Conservation (phyloP, 1,139 yeast genomes). For the Candida anutae region DNA sequence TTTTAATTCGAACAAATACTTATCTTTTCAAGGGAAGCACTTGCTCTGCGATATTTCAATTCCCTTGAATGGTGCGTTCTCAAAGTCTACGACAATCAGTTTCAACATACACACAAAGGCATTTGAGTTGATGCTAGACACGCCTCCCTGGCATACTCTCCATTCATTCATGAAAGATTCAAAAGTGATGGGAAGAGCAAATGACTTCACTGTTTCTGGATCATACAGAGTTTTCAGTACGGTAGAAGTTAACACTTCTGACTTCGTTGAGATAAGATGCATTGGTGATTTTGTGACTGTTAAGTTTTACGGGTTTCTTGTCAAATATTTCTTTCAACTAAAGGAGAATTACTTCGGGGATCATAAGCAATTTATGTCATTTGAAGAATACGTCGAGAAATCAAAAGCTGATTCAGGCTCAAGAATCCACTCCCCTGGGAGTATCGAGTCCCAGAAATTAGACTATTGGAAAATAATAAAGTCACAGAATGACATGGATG, state of each 20-base stretch:
- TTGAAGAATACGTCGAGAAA: conserved; percentile 62
- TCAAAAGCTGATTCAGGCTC: not conserved
- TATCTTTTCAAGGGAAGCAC: conserved; percentile 65
- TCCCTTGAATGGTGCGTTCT: conserved; percentile 57
- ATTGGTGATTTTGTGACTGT: conserved; percentile 61
- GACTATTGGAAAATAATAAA: conserved; percentile 37
- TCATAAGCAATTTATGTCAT: conserved; percentile 69
- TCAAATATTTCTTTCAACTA: conserved; percentile 68
- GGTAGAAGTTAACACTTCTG: conserved; percentile 59
- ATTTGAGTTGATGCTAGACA: conserved; percentile 56
- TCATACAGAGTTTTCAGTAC: conserved; percentile 54
- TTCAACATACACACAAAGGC: conserved; percentile 50
- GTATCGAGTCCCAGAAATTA: conserved; percentile 9
- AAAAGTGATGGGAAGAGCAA: conserved; percentile 56
- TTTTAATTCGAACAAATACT: conserved; percentile 66
- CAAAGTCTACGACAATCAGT: conserved; percentile 48
- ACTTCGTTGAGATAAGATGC: conserved; percentile 60
- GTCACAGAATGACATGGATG: conserved; percentile 69
- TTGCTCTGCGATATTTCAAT: conserved; percentile 40
- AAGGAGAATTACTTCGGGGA: conserved; percentile 91
- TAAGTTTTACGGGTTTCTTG: conserved; percentile 69
- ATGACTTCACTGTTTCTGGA: conserved; percentile 56
- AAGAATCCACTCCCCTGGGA: conserved; percentile 2
- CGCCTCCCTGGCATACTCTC: conserved; percentile 91
- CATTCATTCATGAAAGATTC: conserved; percentile 59